Conservation (phyloP, 2,329 filamentous ascomycete species). For the Talaromyces pinophilus region DNA sequence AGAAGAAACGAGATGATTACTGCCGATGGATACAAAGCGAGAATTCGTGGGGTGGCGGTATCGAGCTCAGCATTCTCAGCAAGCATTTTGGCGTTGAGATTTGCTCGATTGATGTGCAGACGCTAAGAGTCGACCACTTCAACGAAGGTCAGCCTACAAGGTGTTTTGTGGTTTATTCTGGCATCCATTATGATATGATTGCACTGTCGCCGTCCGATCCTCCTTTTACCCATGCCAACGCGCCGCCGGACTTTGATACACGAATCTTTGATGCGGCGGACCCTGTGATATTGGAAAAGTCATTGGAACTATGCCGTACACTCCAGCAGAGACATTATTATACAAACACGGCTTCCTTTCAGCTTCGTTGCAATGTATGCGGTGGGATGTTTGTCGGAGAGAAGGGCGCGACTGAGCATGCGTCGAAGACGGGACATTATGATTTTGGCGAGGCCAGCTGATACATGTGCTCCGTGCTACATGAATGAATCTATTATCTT, state of each 20-base stretch:
- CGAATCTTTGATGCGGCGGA: constrained; percentile 67
- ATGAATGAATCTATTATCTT: neutral
- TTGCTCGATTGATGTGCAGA: constrained; percentile 77
- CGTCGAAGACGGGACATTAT: constrained; percentile 49
- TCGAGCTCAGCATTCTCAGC: constrained; percentile 83
- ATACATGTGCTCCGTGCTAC: constrained; percentile 1
- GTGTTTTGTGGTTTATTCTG: constrained; percentile 83
- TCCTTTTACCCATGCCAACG: constrained; percentile 57
- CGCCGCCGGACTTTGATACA: constrained; percentile 74
- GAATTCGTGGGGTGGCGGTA: constrained; percentile 86
- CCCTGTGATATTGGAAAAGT: constrained; percentile 58
- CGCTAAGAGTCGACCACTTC: constrained; percentile 68
- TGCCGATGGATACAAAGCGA: constrained; percentile 77
- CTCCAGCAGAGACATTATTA: constrained; percentile 77
- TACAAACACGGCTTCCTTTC: constrained; percentile 81
- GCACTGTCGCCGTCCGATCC: constrained; percentile 67
- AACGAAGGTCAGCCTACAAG: constrained; percentile 71
- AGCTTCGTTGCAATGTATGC: constrained; percentile 71
- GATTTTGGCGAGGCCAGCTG: constrained; percentile 52
- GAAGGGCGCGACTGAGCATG: constrained; percentile 50
- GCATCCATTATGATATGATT: constrained; percentile 91
- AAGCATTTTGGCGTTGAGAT: constrained; percentile 85
- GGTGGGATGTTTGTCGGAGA: constrained; percentile 48
- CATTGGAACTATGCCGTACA: constrained; percentile 64
- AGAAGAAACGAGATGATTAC: constrained; percentile 71